Percentiles rank a stretch among this genome's conserved stretches.
phyloP scores from a whole-genome alignment of 2,329 filamentous ascomycete species.

The Beauveria medogensis region DNA sequence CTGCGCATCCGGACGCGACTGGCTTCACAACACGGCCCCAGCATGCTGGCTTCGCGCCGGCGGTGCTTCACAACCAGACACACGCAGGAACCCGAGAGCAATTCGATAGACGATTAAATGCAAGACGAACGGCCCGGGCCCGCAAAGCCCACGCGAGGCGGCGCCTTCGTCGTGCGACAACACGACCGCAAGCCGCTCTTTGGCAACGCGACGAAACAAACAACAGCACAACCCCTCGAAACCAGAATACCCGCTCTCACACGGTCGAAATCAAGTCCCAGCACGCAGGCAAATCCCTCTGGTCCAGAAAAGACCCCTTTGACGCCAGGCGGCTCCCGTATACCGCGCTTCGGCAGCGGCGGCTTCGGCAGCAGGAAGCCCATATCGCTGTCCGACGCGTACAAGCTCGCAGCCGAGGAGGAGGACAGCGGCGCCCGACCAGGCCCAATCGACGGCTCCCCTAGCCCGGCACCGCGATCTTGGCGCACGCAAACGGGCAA shows the following conservation, averaged over 20 bases:
- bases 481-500: slow-evolving; percentile 28
- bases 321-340: slow-evolving; percentile 23
- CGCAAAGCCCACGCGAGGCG: neutral
- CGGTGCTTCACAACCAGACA: neutral
- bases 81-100: neutral
- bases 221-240: slow-evolving; percentile 13
- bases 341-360: slow-evolving; percentile 21
- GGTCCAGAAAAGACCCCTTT: slow-evolving; percentile 8
- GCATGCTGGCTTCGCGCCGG: slow-evolving; percentile 5
- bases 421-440: slow-evolving; percentile 15
- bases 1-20: neutral
- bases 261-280: slow-evolving; percentile 5
- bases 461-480: slow-evolving; percentile 41
- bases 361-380: slow-evolving; percentile 17
- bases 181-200: slow-evolving; percentile 7
- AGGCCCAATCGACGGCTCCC: slow-evolving; percentile 34
- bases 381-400: slow-evolving; percentile 36
- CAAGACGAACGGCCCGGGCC: neutral
- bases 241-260: neutral
- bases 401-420: slow-evolving; percentile 25
- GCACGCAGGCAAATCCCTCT: slow-evolving; percentile 13
- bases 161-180: neutral
- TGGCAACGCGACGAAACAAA: neutral
- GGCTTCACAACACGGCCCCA: neutral
- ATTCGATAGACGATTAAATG: neutral